Base-by-base conservation (phyloP, 371 early-diverging fungal genomes). In the Rhizopus stolonifer region DNA sequence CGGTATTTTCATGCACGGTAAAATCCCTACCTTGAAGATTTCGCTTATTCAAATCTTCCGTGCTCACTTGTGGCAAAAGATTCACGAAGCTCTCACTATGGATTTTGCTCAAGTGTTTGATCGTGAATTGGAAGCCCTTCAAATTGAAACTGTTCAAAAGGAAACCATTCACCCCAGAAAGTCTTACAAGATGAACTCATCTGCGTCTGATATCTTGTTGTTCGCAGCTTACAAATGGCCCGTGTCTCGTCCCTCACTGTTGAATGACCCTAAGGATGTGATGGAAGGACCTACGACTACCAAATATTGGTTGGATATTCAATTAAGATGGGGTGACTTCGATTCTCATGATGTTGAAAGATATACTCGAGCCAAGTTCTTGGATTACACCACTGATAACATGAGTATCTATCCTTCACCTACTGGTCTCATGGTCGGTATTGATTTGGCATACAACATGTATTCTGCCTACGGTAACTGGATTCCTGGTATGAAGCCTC, bases 1-100 rank as follows among this genome's bases (percentile, higher is more conserved):
- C 3, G 98, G 98, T 71, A 99, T 99, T 46, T 93, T 94, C 69
- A 97, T 99, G 99, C 95, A 98, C 78, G 99, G 99, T 62, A 99
- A 99, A 81, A 92, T 99, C 60, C 96, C 99, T 21, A 99, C 99
- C 1, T 83, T 99, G 18, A 99, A 99, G 87, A 95, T 98, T 60
- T 97, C 95, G 15, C 86, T 97, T 53, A 94, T 99, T 72, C 99
- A 99, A 67, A 90, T 99, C 66, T 99, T 99, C 91, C 89, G 99
- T 64, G 96, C 98, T 40, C 95, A 96, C 76, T 92, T 99, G 75
- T 99, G 99, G 99, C 94, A 95, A 69, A 97, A 97, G 82, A 96
- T 99, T 52, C 98, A 99, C 79, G 96, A 98, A 77, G 85, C 88
- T n/a, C 65, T 96, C 56, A 92, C 94, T 6, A 88, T 94, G 87